Base-by-base conservation (phyloP, 805 yeast genomes). In the Metahyphopichia silvanorum region DNA sequence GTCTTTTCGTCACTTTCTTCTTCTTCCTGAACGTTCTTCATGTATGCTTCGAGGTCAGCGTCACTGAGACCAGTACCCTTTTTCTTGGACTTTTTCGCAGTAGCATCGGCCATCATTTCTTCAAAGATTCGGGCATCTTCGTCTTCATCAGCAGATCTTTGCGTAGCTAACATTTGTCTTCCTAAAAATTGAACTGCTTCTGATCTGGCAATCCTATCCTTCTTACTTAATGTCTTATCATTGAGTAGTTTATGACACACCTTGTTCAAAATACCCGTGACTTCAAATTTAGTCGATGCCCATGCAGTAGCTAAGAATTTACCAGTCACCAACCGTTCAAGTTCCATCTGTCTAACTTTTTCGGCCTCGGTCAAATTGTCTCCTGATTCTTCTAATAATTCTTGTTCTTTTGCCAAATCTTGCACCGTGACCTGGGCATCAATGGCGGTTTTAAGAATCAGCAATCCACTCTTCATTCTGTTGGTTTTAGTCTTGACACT, bases 251-350 rank as follows among this genome's bases (percentile, higher is more conserved):
- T 51, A 39, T 75, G 65, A 27, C 89, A 66, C 5, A 89, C 84
- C 38, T 69, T 71, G 43, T 86, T 93, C 55, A 93, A 86, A 7
- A 88, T 88, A 20, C 82, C 89, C 30, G 93, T 76, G 33, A 89
- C 79, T 63, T 93, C 99, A 59, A 79, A 82, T 46, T 84, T 80
- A 14, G 96, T 86, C 24, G 95, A 86, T 15, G 86, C 85, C 99
- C 99, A 93, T 13, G 95, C 94, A 1, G 96, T 88, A 6, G 93
- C 91, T 31, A 93, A 70, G 15, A 93, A 76, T 56, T 91, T 93
- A 16, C 98, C 98, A 34, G 87, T 79, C 41, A 91, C 74, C 35
- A 76, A 64, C 31, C 87, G 74, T 51, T 91, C 96, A 62, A 84
- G 76, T 52, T 87, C 93, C 1, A 80, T 87, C 33, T 58, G 61